These are phyloP conservation scores for Hygrophorus pudorinus DNA, from an alignment of 768 basidiomycete genomes.

Conservation along the genomic window DNA sequence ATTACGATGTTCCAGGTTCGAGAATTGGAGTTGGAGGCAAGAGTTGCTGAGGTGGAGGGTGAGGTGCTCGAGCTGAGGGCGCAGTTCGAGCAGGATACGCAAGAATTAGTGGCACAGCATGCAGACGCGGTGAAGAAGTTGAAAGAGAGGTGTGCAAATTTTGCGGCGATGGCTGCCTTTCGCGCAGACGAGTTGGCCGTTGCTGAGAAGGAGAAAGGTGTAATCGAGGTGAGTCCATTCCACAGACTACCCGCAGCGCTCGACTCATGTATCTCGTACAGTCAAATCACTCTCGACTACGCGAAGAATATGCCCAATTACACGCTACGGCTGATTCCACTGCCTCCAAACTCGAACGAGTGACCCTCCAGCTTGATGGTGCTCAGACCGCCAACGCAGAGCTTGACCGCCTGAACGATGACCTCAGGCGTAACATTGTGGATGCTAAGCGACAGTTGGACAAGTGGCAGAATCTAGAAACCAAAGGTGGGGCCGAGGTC, in stretches of 20 bases:
- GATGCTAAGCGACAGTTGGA: conserved; percentile 56
- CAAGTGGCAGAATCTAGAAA: conserved; percentile 62
- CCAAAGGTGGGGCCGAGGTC: conserved; percentile 47
- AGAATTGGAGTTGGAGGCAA: conserved; percentile 50
- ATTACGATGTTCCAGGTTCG: conserved; percentile 58
- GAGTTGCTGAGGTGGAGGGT: conserved; percentile 43
- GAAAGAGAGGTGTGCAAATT: conserved; percentile 21
- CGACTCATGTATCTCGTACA: conserved; percentile 11
- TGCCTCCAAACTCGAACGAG: conserved; percentile 45
- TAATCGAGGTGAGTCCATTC: conserved; percentile 30
- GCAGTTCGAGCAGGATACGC: conserved; percentile 6
- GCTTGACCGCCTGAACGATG: conserved; percentile 46
- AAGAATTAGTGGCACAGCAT: conserved; percentile 11
- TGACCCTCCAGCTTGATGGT: conserved; percentile 48
- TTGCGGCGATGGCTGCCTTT: conserved; percentile 28
- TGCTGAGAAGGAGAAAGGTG: conserved; percentile 33
- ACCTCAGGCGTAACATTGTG: conserved; percentile 43
- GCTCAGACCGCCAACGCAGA: conserved; percentile 41
- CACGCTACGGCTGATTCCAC: conserved; percentile 35
- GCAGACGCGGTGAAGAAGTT: conserved; percentile 19
- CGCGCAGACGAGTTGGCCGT: conserved; percentile 28
- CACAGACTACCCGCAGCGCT: neutral
- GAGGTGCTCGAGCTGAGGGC: conserved; percentile 22
- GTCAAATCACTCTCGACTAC: conserved; percentile 30
- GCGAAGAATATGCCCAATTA: conserved; percentile 40